phyloP scores from a whole-genome alignment of 2,329 filamentous ascomycete species.

The Xylariaceae sp. region DNA sequence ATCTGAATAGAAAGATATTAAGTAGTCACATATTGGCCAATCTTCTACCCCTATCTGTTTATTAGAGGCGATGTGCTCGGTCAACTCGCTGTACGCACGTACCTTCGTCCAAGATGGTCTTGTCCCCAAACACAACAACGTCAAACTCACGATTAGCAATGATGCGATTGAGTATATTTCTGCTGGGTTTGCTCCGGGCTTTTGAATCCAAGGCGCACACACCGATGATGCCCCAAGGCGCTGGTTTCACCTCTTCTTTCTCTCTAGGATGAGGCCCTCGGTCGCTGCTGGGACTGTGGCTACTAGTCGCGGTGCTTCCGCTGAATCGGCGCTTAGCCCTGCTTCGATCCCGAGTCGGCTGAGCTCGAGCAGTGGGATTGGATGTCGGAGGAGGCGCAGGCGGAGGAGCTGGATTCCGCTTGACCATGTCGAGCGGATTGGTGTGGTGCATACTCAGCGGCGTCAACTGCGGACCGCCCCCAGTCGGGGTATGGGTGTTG shows the following conservation, averaged over 20 bases:
- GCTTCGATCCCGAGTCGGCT: slow-evolving; percentile 66
- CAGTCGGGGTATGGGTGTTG: slow-evolving; percentile 50
- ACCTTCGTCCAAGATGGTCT: slow-evolving; percentile 95
- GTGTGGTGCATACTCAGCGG: slow-evolving; percentile 48
- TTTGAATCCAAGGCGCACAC: slow-evolving; percentile 96
- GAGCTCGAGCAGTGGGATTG: slow-evolving; percentile 45
- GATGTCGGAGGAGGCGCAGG: slow-evolving; percentile 36
- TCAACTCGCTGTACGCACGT: slow-evolving; percentile 33
- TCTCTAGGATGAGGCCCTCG: slow-evolving; percentile 60
- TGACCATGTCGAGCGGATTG: slow-evolving; percentile 54
- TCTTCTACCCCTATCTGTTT: slow-evolving; percentile 46
- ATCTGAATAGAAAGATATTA: slow-evolving; percentile 98
- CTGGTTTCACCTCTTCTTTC: slow-evolving; percentile 65
- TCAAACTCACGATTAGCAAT: slow-evolving; percentile 93
- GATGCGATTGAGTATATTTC: slow-evolving; percentile 92
- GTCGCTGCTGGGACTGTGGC: slow-evolving; percentile 79
- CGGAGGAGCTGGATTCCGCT: slow-evolving; percentile 43
- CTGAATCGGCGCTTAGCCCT: slow-evolving; percentile 77
- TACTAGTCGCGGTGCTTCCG: slow-evolving; percentile 81
- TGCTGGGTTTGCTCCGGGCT: slow-evolving; percentile 93
- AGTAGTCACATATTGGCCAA: slow-evolving; percentile 70
- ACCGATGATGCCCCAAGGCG: slow-evolving; percentile 75
- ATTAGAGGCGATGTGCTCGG: slow-evolving; percentile 32
- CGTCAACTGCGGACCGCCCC: slow-evolving; percentile 53
- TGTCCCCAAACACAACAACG: slow-evolving; percentile 97